phyloP scores from a whole-genome alignment of 768 basidiomycete species.

The Suillus fuscotomentosus region DNA sequence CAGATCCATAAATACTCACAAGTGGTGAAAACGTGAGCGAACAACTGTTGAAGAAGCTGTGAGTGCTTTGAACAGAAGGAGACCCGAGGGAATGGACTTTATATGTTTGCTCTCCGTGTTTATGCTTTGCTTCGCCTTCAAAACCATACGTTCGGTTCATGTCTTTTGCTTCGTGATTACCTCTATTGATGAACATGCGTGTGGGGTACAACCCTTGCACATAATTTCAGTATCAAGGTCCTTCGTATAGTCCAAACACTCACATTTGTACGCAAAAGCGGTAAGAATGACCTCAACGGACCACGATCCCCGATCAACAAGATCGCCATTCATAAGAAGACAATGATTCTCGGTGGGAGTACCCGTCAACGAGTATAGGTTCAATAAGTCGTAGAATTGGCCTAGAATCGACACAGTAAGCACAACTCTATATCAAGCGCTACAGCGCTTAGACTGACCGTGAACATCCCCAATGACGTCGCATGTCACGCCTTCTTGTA shows the following conservation, averaged over 20 bases:
- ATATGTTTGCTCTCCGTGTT: constrained; percentile 94
- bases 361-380: constrained; percentile 84
- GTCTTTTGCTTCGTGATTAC: constrained; percentile 95
- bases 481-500: constrained; percentile 77
- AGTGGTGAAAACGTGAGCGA: constrained; percentile 90
- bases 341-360: constrained; percentile 84
- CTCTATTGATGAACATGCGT: constrained; percentile 90
- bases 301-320: constrained; percentile 97
- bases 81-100: constrained; percentile 48
- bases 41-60: constrained; percentile 52
- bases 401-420: constrained; percentile 43
- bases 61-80: neutral
- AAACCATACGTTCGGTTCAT: constrained; percentile 97
- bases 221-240: constrained; percentile 11
- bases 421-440: neutral
- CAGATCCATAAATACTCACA: constrained; percentile 45
- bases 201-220: constrained; percentile 83
- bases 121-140: constrained; percentile 95
- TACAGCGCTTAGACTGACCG: constrained; percentile 44
- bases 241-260: constrained; percentile 24
- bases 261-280: constrained; percentile 94
- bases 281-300: constrained; percentile 90
- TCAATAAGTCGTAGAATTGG: constrained; percentile 92
- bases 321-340: constrained; percentile 90
- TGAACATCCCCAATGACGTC: constrained; percentile 98